Conservation (phyloP, 1,139 yeast species). For the Yamadazyma taylorii region DNA sequence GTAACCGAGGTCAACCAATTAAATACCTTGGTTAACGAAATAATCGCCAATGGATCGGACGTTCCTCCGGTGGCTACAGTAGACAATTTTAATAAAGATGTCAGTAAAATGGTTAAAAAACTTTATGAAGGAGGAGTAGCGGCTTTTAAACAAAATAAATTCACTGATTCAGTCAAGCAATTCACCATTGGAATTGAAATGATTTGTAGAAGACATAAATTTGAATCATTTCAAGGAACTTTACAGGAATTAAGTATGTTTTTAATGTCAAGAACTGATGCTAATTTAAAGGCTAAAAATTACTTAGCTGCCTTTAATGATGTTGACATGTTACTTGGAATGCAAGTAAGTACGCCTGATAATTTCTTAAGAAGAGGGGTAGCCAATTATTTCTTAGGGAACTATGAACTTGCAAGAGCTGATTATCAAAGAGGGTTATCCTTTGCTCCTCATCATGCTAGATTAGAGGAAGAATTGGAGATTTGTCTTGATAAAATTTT, state of each 20-base stretch:
- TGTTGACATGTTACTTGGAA: constrained; percentile 65
- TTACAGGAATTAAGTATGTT: constrained; percentile 74
- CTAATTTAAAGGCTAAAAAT: constrained; percentile 62
- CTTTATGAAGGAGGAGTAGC: constrained; percentile 72
- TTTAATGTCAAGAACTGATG: constrained; percentile 81
- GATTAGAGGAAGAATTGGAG: constrained; percentile 42
- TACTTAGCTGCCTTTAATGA: constrained; percentile 79
- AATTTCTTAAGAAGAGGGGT: constrained; percentile 83
- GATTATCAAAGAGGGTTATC: constrained; percentile 79
- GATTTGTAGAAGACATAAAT: constrained; percentile 77
- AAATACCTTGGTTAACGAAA: constrained; percentile 60
- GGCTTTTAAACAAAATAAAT: constrained; percentile 60
- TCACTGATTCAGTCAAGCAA: constrained; percentile 70
- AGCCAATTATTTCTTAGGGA: constrained; percentile 67
- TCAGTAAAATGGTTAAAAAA: constrained; percentile 68
- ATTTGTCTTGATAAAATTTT: constrained; percentile 47
- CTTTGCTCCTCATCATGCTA: constrained; percentile 53
- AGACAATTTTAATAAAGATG: constrained; percentile 53
- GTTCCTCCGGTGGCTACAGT: constrained; percentile 67
- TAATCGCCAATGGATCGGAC: constrained; percentile 60
- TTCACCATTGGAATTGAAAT: constrained; percentile 78
- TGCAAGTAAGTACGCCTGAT: constrained; percentile 72
- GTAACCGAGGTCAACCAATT: constrained; percentile 58
- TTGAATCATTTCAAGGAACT: constrained; percentile 81
- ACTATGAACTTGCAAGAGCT: constrained; percentile 68